Conservation (phyloP, 1,284 basidiomycete genomes). For the Microbotryum scabiosae region DNA sequence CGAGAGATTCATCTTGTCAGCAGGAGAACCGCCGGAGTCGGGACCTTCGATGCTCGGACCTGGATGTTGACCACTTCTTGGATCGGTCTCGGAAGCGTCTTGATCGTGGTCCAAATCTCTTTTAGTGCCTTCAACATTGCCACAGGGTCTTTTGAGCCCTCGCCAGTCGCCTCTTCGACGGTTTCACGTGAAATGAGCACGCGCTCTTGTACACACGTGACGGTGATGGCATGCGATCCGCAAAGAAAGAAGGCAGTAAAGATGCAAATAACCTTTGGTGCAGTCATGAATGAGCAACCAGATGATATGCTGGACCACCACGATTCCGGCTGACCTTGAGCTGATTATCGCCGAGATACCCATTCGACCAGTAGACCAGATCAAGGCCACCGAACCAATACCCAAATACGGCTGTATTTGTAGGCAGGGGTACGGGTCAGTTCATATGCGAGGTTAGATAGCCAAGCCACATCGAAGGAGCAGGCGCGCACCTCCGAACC, state of each 20-base stretch:
- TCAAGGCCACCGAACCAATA: conserved; percentile 33
- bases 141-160: background rate
- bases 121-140: conserved; percentile 9
- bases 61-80: conserved; percentile 73
- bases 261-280: conserved; percentile 46
- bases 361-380: conserved; percentile 22
- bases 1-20: background rate
- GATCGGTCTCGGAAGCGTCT: conserved; percentile 64
- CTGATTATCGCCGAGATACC: conserved; percentile 63
- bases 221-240: conserved; percentile 49
- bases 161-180: background rate
- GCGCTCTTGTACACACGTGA: conserved; percentile 63
- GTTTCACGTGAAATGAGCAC: conserved; percentile 49
- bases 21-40: too few species aligned
- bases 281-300: background rate
- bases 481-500: conserved; percentile 17
- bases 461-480: background rate
- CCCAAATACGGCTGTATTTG: conserved; percentile 23
- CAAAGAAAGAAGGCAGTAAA: conserved; percentile 45
- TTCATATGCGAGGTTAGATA: background rate
- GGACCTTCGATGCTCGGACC: background rate
- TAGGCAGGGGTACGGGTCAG: background rate
- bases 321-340: conserved; percentile 46
- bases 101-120: conserved; percentile 66
- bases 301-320: too few species aligned